phyloP scores from a whole-genome alignment of 768 basidiomycete species.

The Flagelloscypha sp. region DNA sequence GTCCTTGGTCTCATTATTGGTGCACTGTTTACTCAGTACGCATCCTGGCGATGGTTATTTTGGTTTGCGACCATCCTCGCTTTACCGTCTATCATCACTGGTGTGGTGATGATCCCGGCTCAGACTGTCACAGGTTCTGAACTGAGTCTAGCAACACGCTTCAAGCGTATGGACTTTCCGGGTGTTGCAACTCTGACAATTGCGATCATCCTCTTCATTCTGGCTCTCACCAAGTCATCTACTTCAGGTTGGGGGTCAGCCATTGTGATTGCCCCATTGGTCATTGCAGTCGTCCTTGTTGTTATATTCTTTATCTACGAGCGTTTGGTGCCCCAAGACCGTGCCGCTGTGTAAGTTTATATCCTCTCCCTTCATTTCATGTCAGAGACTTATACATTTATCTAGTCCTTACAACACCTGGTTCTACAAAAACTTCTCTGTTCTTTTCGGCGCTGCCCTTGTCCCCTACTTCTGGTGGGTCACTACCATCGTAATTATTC shows the following conservation, averaged over 20 bases:
- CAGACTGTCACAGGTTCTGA: constrained; percentile 6
- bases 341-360: constrained; percentile 32
- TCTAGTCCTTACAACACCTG: constrained; percentile 33
- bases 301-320: constrained; percentile 47
- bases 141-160: constrained; percentile 6
- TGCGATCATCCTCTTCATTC: constrained; percentile 31
- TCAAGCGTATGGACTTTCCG: constrained; percentile 26
- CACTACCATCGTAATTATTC: constrained; percentile 23
- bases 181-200: constrained; percentile 24
- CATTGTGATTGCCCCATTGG: constrained; percentile 35
- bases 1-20: constrained; percentile 37
- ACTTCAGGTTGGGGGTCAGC: constrained; percentile 40
- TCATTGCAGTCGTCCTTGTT: constrained; percentile 33
- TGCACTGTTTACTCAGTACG: constrained; percentile 30
- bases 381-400: constrained; percentile 1
- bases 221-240: constrained; percentile 37
- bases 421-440: constrained; percentile 32
- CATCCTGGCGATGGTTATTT: constrained; percentile 46
- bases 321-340: constrained; percentile 25
- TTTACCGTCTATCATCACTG: constrained; percentile 21
- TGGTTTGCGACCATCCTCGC: constrained; percentile 36
- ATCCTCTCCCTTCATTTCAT: background rate
- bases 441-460: constrained; percentile 29
- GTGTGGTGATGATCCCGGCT: constrained; percentile 27
- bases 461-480: constrained; percentile 37